Conservation (phyloP, 2,329 filamentous ascomycete species). For the Fusarium burgessii region DNA sequence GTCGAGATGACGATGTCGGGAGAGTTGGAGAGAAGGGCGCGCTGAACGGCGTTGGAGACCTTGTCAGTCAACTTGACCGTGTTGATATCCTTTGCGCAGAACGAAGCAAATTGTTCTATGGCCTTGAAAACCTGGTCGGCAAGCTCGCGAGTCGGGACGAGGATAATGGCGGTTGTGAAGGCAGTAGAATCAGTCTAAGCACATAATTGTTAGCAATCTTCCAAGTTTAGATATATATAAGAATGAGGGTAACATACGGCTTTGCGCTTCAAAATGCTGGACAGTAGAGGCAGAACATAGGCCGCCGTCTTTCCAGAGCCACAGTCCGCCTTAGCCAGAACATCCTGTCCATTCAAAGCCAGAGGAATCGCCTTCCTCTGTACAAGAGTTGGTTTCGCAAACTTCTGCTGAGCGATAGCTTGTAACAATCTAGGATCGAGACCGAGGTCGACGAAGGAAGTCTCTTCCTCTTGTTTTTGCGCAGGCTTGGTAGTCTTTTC, state of each 20-base stretch:
- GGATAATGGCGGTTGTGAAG: slow-evolving; percentile 80
- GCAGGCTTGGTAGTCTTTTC: slow-evolving; percentile 44
- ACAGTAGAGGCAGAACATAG: slow-evolving; percentile 89
- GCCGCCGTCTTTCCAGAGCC: slow-evolving; percentile 98
- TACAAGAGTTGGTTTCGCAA: slow-evolving; percentile 86
- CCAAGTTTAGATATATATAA: background rate
- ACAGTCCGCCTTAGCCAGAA: slow-evolving; percentile 92
- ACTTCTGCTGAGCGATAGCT: slow-evolving; percentile 86
- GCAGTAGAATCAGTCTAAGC: slow-evolving; percentile 62
- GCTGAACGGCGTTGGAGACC: slow-evolving; percentile 88
- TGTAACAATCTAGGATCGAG: slow-evolving; percentile 89
- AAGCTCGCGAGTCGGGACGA: slow-evolving; percentile 94
- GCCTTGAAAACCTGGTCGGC: slow-evolving; percentile 89
- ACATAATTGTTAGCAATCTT: slow-evolving; percentile 13
- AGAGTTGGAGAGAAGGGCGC: slow-evolving; percentile 83
- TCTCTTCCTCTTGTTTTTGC: slow-evolving; percentile 48
- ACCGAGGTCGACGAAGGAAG: slow-evolving; percentile 79
- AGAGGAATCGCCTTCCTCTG: slow-evolving; percentile 90
- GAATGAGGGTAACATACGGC: slow-evolving; percentile 56
- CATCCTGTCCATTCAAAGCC: slow-evolving; percentile 87
- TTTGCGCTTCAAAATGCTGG: slow-evolving; percentile 85
- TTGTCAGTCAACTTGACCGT: slow-evolving; percentile 91
- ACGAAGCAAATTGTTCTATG: slow-evolving; percentile 80
- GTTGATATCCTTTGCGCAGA: slow-evolving; percentile 86
- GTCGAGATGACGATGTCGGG: slow-evolving; percentile 94